Percentiles rank a stretch among this genome's conserved stretches.
phyloP scores from a whole-genome alignment of 441 rosid genomes.

The Erodium chrysanthum region DNA sequence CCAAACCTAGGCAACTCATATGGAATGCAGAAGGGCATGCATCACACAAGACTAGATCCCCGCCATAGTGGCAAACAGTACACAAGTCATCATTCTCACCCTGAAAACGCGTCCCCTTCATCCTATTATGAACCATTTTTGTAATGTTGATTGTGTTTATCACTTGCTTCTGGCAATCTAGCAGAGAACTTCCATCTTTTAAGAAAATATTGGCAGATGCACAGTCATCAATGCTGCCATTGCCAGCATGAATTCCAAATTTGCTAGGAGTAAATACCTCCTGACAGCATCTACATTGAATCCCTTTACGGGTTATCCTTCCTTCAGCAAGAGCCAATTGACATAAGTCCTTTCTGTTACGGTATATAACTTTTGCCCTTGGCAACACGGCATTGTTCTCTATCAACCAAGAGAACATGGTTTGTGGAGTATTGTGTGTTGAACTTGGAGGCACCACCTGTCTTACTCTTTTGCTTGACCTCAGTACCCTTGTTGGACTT shows the following conservation, averaged over 20 bases:
- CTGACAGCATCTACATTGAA: conserved; percentile 58
- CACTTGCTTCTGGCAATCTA: conserved; percentile 51
- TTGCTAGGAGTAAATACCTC: conserved; percentile 32
- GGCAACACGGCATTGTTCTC: conserved; percentile 49
- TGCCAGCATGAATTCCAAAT: conserved; percentile 45
- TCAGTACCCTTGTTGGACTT: conserved; percentile 16
- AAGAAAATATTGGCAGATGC: conserved; percentile 48
- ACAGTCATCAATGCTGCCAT: conserved; percentile 25
- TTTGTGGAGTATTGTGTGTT: conserved; percentile 36
- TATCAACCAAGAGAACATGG: conserved; percentile 64
- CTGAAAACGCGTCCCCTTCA: conserved; percentile 20
- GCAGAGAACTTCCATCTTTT: conserved; percentile 70
- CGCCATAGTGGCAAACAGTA: conserved; percentile 49
- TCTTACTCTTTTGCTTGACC: conserved; percentile 47
- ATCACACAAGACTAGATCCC: conserved; percentile 46
- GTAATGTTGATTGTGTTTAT: conserved; percentile 23
- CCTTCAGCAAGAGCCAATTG: conserved; percentile 34
- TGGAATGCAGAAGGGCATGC: conserved; percentile 54
- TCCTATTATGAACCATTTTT: conserved; percentile 18
- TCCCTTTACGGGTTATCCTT: conserved; percentile 48
- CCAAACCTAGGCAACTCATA: conserved; percentile 38
- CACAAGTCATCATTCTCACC: conserved; percentile 37
- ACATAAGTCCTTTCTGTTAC: conserved; percentile 22
- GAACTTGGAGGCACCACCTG: conserved; percentile 25
- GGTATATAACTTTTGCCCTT: conserved; percentile 43